phyloP scores from a whole-genome alignment of 2,329 filamentous ascomycete genomes.

The Fusarium sp. region DNA sequence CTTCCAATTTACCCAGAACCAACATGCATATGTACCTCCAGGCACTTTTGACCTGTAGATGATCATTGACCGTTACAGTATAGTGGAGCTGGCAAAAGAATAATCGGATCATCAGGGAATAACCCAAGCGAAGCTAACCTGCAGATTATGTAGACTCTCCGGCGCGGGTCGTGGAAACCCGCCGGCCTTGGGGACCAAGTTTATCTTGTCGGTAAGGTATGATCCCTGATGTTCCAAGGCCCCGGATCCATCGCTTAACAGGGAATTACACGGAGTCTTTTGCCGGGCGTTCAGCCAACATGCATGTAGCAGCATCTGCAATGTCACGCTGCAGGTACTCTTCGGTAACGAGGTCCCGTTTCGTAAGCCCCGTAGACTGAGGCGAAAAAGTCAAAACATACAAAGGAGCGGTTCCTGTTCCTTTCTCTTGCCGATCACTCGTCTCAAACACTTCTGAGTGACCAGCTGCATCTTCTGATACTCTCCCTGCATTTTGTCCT shows the following conservation, averaged over 20 bases:
- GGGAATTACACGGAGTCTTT: neutral
- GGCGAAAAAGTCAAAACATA: neutral
- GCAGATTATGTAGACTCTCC: neutral
- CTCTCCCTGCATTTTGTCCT: neutral
- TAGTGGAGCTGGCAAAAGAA: neutral
- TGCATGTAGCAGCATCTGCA: neutral
- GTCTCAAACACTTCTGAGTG: neutral
- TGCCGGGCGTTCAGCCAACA: neutral
- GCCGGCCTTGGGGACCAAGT: neutral
- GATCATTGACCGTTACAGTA: neutral
- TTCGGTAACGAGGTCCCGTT: neutral
- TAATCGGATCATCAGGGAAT: neutral
- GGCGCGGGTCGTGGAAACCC: neutral
- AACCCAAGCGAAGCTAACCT: too few species aligned
- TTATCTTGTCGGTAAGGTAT: neutral
- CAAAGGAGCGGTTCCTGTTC: neutral
- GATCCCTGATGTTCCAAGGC: neutral
- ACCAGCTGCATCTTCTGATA: neutral
- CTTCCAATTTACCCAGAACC: neutral
- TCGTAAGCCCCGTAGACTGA: neutral
- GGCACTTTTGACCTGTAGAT: neutral
- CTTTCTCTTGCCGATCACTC: slow-evolving; percentile 1
- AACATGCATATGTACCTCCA: neutral
- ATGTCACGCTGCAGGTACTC: neutral
- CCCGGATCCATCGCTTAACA: slow-evolving; percentile 2